Evolutionary conservation across 2,329 filamentous ascomycete genomes (phyloP), one percentile per base, ranked within the genome.

Genomic region (Fusarium papillatum): DNA sequence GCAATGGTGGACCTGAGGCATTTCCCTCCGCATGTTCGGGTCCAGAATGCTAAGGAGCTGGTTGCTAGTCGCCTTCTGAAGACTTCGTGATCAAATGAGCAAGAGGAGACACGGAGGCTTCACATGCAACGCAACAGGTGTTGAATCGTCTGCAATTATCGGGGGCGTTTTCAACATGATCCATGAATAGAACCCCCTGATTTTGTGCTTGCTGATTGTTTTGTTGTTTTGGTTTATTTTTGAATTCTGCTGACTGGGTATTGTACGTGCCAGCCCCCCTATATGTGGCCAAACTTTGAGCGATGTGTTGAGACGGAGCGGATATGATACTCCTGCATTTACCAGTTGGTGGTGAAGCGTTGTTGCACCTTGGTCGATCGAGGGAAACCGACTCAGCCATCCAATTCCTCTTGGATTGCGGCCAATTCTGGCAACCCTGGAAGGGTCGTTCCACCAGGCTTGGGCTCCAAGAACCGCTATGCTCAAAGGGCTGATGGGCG

Each of bases 21-120:
- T 82, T 82, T 82, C 81, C 72, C 80, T 81, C 79, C 75, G 71
- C 78, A 80, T 80, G 73, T 72, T 77, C 59, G 69, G 53, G 63
- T 53, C 24, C 26, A 66, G 64, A 24, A 64, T 53, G 62, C 43
- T 14, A 29, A 48, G 26, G 73, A 46, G 41, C 38, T 53, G 41
- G 29, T 43, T 48, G 41, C 61, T 50, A 48, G 29, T 34, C 9
- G 29, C 29, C 39, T 63, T 22, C 43, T 57, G 16, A 36, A 55
- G 46, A 43, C 46, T 55, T 65, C 14, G 48, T 55, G 48, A 65
- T 55, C 59, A 61, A 41, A 24, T 31, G 24, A 41, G 64, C n/a
- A 38, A 57, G 64, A 66, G 38, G 63, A 13, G 50, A 59, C 16
- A 26, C 22, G 26, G 48, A 57, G 26, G 36, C 50, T 66, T 57